These are phyloP conservation scores for Flaveria ramosissima DNA, from an alignment of 129 eudicot species.

Conservation along the genomic window DNA sequence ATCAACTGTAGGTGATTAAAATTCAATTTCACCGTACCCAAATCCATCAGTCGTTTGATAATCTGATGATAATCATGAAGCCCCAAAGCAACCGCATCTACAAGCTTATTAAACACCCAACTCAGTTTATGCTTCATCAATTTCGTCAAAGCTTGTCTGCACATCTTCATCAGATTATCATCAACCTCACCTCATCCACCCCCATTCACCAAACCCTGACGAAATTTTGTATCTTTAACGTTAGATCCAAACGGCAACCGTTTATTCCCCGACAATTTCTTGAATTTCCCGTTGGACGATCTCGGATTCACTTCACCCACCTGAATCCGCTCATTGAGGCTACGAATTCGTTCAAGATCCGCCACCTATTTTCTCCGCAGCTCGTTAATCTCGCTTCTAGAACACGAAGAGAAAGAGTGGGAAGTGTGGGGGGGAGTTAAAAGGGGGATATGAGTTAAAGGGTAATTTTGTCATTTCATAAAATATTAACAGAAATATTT, in stretches of 20 bases:
- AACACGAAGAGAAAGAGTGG: constrained; percentile 21
- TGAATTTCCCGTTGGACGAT: constrained; percentile 42
- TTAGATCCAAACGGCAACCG: constrained; percentile 40
- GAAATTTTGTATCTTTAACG: constrained; percentile 34
- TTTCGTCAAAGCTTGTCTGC: too few relatives aligned
- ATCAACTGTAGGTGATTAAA: constrained; percentile 37
- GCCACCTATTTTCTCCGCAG: constrained; percentile 53
- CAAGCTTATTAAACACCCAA: constrained; percentile 67
- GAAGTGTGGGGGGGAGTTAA: too few relatives aligned
- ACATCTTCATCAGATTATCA: too few relatives aligned
- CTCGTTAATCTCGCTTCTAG: constrained; percentile 55
- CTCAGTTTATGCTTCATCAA: too few relatives aligned
- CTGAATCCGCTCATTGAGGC: constrained; percentile 64
- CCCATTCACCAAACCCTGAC: constrained; percentile 21
- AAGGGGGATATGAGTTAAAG: too few relatives aligned
- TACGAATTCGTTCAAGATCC: constrained; percentile 71
- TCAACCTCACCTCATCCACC: constrained; percentile 14
- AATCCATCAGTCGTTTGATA: constrained; percentile 89
- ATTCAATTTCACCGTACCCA: constrained; percentile 79
- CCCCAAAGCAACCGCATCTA: constrained; percentile 70
- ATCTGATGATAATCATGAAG: constrained; percentile 84
- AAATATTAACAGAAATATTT: too few relatives aligned
- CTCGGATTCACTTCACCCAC: constrained; percentile 51
- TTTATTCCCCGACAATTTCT: constrained; percentile 54
- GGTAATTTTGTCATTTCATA: too few relatives aligned